Evolutionary conservation across 805 yeast genomes (phyloP), one percentile per base, ranked within the genome.

Genomic region (Pichia nakasei): DNA sequence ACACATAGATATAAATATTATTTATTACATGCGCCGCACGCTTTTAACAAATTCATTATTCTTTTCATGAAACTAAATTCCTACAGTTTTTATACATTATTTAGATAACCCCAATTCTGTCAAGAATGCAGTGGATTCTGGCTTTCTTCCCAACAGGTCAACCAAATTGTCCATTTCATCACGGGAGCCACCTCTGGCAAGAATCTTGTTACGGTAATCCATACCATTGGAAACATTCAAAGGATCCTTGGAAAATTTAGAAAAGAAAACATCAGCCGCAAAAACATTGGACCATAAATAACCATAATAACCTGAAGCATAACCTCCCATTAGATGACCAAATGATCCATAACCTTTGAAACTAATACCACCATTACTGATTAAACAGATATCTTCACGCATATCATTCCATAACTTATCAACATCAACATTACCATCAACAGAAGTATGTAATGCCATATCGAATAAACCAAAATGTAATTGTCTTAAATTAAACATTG

Each of bases 271-370:
- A 60, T 86, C 95, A 7, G 85, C 75, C 1, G 95, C 93, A 67
- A 80, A 86, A 15, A 85, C 95, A 55, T 80, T 80, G 2, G 94
- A 83, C 80, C 87, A 86, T 65, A 85, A 64, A 60, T 86, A 86
- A 2, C 95, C 95, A 54, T 86, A 86, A 64, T 86, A 86, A 4
- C 89, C 88, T 11, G 89, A 79, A 43, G 85, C 91, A 60, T 86
- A 86, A 17, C 94, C 91, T 33, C 87, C 87, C 68, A 81, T 76
- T 59, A 85, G 75, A 58, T 86, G 96, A 2, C 85, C 86, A 59
- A 85, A 85, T 0, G 87, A 78, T 27, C 81, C 78, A 56, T 76
- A 84, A 4, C 93, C 93, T 47, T 71, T 75, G n/a, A 81, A 75
- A 19, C 61, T 53, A 22, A 63, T 65, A 29, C 73, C 77, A 34